Conservation (phyloP, 2,329 filamentous ascomycete genomes). For the Monilinia polystroma region DNA sequence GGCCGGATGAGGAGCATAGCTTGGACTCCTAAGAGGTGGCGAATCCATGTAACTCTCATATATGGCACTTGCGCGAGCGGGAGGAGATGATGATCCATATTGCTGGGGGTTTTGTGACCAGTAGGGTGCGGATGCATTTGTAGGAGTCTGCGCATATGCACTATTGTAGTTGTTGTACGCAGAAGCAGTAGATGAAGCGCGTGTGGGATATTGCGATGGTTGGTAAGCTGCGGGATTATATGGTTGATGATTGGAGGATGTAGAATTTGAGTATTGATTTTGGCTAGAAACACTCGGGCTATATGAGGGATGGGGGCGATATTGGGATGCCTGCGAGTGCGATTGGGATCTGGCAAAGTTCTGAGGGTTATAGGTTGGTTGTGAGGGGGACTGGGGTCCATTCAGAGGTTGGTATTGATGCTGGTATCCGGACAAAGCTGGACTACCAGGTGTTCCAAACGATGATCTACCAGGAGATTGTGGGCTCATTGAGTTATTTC, state of each 20-base stretch:
- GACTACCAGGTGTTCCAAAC: conserved; percentile 33
- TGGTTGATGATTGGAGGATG: conserved; percentile 49
- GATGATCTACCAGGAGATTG: conserved; percentile 34
- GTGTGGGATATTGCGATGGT: conserved; percentile 51
- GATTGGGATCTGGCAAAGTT: conserved; percentile 51
- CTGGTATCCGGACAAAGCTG: conserved; percentile 48
- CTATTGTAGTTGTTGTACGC: conserved; percentile 50
- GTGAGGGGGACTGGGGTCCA: conserved; percentile 37
- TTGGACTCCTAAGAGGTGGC: conserved; percentile 32
- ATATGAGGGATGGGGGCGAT: conserved; percentile 51
- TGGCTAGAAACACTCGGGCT: conserved; percentile 43
- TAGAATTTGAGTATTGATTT: conserved; percentile 43
- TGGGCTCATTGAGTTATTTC: conserved; percentile 32
- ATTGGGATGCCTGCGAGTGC: conserved; percentile 43
- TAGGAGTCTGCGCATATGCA: conserved; percentile 43
- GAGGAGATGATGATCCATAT: conserved; percentile 31
- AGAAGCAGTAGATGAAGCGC: conserved; percentile 54
- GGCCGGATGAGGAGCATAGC: conserved; percentile 30
- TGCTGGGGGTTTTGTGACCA: conserved; percentile 33
- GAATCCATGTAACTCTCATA: conserved; percentile 31
- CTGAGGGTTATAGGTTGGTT: conserved; percentile 60
- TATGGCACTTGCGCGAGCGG: conserved; percentile 31
- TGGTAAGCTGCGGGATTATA: conserved; percentile 65
- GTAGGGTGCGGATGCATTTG: conserved; percentile 43
- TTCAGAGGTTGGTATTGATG: conserved; percentile 52